Evolutionary conservation across 1,284 basidiomycete species (phyloP).

Genomic region (Rhodotorula sp.): DNA sequence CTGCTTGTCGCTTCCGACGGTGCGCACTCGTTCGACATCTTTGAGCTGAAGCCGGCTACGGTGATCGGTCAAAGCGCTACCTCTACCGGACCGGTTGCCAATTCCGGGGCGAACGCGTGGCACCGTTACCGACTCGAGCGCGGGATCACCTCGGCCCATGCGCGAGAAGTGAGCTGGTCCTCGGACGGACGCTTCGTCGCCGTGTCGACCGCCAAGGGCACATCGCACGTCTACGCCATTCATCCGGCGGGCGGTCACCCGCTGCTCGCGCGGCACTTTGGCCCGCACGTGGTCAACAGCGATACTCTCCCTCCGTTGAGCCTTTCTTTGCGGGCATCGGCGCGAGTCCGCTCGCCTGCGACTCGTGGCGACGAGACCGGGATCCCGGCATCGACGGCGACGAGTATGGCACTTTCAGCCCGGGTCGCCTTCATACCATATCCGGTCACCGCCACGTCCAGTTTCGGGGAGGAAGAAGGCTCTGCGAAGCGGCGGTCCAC

Average conservation of each 20-base stretch:
- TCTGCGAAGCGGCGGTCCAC: neutral
- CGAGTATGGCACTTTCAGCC: neutral
- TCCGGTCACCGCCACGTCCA: neutral
- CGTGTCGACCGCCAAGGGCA: constrained; percentile 58
- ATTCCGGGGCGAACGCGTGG: constrained; percentile 53
- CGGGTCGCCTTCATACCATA: constrained; percentile 21
- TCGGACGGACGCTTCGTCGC: constrained; percentile 69
- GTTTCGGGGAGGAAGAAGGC: neutral
- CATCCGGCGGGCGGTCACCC: constrained; percentile 72
- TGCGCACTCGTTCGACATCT: constrained; percentile 63
- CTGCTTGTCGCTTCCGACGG: constrained; percentile 62
- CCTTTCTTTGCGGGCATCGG: constrained; percentile 14
- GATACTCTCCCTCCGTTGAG: constrained; percentile 25
- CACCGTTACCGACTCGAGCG: constrained; percentile 69
- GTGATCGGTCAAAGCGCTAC: constrained; percentile 28
- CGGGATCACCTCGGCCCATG: constrained; percentile 66
- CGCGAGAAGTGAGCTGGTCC: constrained; percentile 62
- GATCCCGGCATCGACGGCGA: neutral
- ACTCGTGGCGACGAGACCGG: neutral
- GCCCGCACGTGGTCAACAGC: constrained; percentile 18
- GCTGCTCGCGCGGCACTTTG: constrained; percentile 21
- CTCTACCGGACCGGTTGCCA: constrained; percentile 6
- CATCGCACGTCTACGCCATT: constrained; percentile 66
- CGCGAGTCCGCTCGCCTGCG: constrained; percentile 19
- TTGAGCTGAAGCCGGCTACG: constrained; percentile 52